phyloP scores from a whole-genome alignment of 192 early-diverging fungal genomes.

The Glomus cerebriforme region DNA sequence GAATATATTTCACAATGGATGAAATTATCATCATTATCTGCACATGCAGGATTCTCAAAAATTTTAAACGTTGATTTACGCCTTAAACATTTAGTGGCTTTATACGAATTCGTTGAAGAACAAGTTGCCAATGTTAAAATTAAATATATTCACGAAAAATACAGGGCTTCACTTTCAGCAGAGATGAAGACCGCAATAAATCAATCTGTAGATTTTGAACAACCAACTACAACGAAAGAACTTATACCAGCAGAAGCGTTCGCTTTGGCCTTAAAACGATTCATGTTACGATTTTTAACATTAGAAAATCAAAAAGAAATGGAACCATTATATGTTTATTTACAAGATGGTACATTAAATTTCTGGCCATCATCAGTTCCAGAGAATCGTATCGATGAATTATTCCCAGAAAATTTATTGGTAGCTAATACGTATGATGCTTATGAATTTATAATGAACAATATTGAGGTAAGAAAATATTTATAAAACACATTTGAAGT shows the following conservation, averaged over 20 bases:
- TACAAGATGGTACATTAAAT: not conserved
- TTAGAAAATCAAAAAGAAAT: constrained; percentile 1
- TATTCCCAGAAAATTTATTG: constrained; percentile 12
- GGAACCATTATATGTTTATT: not conserved
- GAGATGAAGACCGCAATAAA: too few species aligned
- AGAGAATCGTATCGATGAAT: constrained; percentile 3
- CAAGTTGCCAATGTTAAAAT: not conserved
- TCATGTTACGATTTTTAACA: constrained; percentile 26
- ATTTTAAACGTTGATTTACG: not conserved
- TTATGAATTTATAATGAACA: not conserved
- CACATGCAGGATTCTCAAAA: not conserved
- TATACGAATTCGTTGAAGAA: constrained; percentile 2
- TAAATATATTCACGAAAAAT: not conserved
- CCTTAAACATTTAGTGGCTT: constrained; percentile 21
- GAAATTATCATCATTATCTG: not conserved
- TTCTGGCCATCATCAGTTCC: not conserved
- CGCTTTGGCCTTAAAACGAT: constrained; percentile 26
- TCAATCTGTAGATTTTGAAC: too few species aligned
- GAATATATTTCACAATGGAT: constrained; percentile 32
- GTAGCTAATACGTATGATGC: constrained; percentile 9
- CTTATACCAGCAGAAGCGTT: constrained; percentile 30
- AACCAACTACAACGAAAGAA: too few species aligned
- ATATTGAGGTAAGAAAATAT: constrained; percentile 6
- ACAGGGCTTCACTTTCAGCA: not conserved
- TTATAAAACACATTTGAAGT: too few species aligned